These are phyloP conservation scores for Pseudogymnoascus sp. DNA, from an alignment of 2,329 filamentous ascomycete species.

Conservation along the genomic window DNA sequence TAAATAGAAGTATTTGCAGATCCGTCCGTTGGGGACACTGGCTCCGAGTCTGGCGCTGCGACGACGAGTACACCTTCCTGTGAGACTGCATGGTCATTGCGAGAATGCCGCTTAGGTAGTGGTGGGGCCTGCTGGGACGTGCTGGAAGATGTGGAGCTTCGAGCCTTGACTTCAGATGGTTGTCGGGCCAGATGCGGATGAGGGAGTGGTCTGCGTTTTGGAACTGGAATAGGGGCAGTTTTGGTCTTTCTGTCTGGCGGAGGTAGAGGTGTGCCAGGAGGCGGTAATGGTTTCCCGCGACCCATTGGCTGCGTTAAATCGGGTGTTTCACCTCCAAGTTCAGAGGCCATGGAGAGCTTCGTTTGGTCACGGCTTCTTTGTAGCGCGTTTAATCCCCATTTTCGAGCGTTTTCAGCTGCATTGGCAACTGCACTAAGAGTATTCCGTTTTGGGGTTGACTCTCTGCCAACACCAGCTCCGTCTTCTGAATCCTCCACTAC, in stretches of 20 bases:
- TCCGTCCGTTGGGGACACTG: constrained; percentile 38
- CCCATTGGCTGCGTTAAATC: constrained; percentile 61
- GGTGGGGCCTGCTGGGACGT: constrained; percentile 29
- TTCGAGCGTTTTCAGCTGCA: constrained; percentile 46
- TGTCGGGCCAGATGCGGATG: constrained; percentile 31
- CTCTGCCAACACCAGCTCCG: constrained; percentile 29
- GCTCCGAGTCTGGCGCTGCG: constrained; percentile 54
- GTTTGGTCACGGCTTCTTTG: constrained; percentile 37
- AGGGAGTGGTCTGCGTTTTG: constrained; percentile 57
- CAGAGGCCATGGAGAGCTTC: constrained; percentile 26
- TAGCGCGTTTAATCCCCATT: constrained; percentile 52
- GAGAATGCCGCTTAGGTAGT: constrained; percentile 38
- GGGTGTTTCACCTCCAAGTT: constrained; percentile 12
- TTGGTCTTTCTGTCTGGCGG: constrained; percentile 54
- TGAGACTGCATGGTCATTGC: constrained; percentile 27
- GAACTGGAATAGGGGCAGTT: constrained; percentile 47
- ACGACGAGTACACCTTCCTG: constrained; percentile 46
- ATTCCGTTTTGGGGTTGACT: constrained; percentile 39
- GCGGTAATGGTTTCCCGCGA: constrained; percentile 71
- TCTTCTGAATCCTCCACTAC: neutral
- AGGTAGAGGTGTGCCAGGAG: constrained; percentile 71
- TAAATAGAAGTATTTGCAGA: neutral
- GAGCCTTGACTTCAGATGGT: constrained; percentile 11
- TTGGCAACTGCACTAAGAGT: constrained; percentile 48
- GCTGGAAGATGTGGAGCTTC: neutral